These are phyloP conservation scores for Neurospora tetrasperma DNA, from an alignment of 495 filamentous ascomycete species.

Conservation along the genomic window DNA sequence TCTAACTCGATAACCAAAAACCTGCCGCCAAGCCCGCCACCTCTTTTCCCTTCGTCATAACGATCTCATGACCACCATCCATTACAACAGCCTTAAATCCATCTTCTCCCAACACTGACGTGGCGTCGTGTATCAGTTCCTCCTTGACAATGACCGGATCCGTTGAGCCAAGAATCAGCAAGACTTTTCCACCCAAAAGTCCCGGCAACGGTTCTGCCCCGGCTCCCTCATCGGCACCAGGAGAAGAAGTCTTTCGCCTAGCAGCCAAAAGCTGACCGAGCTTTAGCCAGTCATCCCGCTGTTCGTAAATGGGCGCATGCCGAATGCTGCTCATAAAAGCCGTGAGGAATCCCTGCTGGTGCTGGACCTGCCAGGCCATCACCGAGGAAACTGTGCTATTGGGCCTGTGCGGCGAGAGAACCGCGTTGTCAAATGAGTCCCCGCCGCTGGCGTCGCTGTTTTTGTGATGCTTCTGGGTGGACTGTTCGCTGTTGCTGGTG, in stretches of 20 bases:
- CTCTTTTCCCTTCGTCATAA: constrained; percentile 28
- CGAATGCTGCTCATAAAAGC: constrained; percentile 47
- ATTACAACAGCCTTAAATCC: constrained; percentile 37
- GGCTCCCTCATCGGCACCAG: neutral
- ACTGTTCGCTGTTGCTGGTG: neutral
- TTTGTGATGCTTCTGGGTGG: constrained; percentile 8
- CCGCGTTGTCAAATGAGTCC: constrained; percentile 29
- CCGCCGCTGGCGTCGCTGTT: constrained; percentile 29
- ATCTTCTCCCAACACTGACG: constrained; percentile 29
- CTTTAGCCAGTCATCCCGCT: constrained; percentile 45
- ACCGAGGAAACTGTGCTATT: constrained; percentile 32
- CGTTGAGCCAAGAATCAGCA: constrained; percentile 40
- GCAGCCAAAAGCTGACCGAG: constrained; percentile 41
- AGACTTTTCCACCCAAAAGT: constrained; percentile 37
- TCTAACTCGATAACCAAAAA: constrained; percentile 25
- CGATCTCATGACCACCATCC: constrained; percentile 42
- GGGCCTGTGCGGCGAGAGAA: constrained; percentile 27
- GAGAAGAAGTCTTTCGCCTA: constrained; percentile 19
- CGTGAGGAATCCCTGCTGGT: constrained; percentile 44
- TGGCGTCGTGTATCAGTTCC: constrained; percentile 43
- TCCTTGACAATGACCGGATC: constrained; percentile 44
- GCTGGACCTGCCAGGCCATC: constrained; percentile 45
- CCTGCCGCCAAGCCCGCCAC: constrained; percentile 29
- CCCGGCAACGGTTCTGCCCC: constrained; percentile 12
- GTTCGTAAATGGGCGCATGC: constrained; percentile 45